Base-by-base conservation (phyloP, 345 rosid species). In the Lagerstroemia speciosa region DNA sequence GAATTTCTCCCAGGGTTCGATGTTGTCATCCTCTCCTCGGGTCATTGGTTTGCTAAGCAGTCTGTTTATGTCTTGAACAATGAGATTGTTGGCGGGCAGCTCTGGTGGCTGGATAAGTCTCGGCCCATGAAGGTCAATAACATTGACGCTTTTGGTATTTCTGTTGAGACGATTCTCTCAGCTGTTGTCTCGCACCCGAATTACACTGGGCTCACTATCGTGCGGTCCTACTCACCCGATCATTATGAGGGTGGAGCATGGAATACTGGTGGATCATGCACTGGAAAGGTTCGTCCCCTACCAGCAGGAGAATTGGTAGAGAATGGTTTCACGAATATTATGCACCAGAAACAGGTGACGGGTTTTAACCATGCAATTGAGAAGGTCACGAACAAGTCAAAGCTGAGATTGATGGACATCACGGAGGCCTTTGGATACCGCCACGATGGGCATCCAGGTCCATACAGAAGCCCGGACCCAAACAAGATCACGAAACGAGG, bases 41-140 rank as follows among this genome's bases (percentile, higher is more conserved):
- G 99, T 67, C 99, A 94, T 79, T 94, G 99, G 97, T 94, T 91
- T 71, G 96, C 96, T 64, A 94, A 91, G 82, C 98, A 88, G 69
- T 94, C 98, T 1, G 96, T 78, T 67, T 94, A 94, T 76, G 62
- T 94, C 64, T 76, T 88, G 78, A 87, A 91, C 41, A 87, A 88
- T 31, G 87, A 91, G 83, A 83, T 94, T 37, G 87, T 91, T 38
- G 99, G 99, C 76, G 99, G 96, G 41, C 96, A 94, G 61, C 67
- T 94, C 68, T 94, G 99, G 99, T 88, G 93, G 95, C 93, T 93
- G 0, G 82, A 88, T 76, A 83, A 81, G 73, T 82, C 91, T 73
- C 85, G 74, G 62, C 77, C 75, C 16, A 87, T 82, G 95, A 84
- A 91, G 85, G 72, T 94, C 65, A 91, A 85, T 72, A 94, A 89